A percentile compares a stretch with the other conserved stretches of the same genome.
Conservation (phyloP, 208 protist genomes). For the Acanthamoeba rhysodes region DNA sequence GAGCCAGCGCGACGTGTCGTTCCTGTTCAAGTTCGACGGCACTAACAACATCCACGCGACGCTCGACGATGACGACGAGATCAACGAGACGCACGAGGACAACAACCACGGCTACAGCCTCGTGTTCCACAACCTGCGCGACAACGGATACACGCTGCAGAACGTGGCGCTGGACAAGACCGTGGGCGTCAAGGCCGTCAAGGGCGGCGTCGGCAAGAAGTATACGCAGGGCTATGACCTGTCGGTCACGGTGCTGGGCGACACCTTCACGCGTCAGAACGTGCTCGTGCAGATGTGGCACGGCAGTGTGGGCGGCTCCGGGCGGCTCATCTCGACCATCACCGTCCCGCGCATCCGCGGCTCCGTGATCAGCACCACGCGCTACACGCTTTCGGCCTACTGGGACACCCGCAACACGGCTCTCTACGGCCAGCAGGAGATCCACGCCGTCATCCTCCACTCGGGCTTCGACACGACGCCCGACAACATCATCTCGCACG, state of each 20-base stretch:
- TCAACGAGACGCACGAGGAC: not conserved
- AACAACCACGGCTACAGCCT: not conserved
- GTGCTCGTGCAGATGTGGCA: slow-evolving; percentile 25
- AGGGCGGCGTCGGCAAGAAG: not conserved
- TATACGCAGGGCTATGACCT: slow-evolving; percentile 2
- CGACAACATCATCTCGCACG: slow-evolving; percentile 54
- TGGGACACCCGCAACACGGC: slow-evolving; percentile 15
- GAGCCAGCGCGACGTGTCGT: not conserved
- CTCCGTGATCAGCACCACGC: not conserved
- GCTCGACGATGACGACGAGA: not conserved
- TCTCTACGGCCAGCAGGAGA: slow-evolving; percentile 29
- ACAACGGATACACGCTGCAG: not conserved
- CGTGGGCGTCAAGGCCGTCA: too few species aligned
- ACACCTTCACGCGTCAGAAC: slow-evolving; percentile 56
- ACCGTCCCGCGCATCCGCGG: slow-evolving; percentile 21
- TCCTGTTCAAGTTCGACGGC: slow-evolving; percentile 8
- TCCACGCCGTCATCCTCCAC: slow-evolving; percentile 55
- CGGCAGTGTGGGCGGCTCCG: not conserved
- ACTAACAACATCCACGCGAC: not conserved
- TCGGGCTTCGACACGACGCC: slow-evolving; percentile 25
- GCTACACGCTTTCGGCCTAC: slow-evolving; percentile 59
- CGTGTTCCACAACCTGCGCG: not conserved
- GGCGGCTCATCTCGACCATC: slow-evolving; percentile 41
- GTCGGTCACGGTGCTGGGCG: not conserved
- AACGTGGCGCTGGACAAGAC: too few species aligned